Percentiles rank a stretch among this genome's conserved stretches.
These are phyloP conservation scores for Hortaea werneckii DNA, from an alignment of 2,329 filamentous ascomycete genomes.

Conservation along the genomic window DNA sequence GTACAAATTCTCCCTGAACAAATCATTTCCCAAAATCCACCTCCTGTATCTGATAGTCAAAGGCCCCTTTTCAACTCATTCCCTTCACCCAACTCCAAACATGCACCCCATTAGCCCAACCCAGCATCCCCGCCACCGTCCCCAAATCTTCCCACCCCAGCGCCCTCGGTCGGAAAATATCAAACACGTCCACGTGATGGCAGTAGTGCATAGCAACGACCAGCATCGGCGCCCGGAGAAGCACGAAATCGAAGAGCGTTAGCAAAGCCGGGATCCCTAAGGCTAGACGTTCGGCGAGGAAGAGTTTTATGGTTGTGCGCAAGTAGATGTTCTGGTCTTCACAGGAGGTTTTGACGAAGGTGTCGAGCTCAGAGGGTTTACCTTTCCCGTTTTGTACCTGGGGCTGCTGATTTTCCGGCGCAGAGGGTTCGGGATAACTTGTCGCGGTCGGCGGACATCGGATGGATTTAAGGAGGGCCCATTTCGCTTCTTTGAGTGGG, in stretches of 20 bases:
- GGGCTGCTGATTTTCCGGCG: neutral
- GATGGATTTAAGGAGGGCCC: constrained; percentile 27
- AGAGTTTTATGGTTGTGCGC: constrained; percentile 29
- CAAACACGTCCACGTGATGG: constrained; percentile 11
- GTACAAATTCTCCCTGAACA: too few relatives aligned
- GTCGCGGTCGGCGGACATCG: constrained; percentile 31
- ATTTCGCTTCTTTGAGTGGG: constrained; percentile 23
- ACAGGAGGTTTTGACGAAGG: constrained; percentile 21
- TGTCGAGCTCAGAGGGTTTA: constrained; percentile 31
- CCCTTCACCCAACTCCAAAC: constrained; percentile 22
- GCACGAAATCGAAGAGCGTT: constrained; percentile 13
- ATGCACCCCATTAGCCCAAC: constrained; percentile 21
- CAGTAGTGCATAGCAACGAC: constrained; percentile 15
- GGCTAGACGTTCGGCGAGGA: constrained; percentile 32
- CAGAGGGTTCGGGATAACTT: constrained; percentile 24
- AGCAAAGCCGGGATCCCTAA: constrained; percentile 29
- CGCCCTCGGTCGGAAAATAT: constrained; percentile 17
- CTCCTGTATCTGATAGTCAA: too few relatives aligned
- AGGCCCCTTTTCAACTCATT: constrained; percentile 3
- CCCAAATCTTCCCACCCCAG: constrained; percentile 11
- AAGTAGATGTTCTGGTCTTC: constrained; percentile 26
- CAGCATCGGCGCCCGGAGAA: constrained; percentile 15
- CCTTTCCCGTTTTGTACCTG: constrained; percentile 22
- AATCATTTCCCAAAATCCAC: too few relatives aligned
- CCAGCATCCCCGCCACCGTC: constrained; percentile 8